phyloP scores from a whole-genome alignment of 441 rosid species.

The Monsonia emarginata region DNA sequence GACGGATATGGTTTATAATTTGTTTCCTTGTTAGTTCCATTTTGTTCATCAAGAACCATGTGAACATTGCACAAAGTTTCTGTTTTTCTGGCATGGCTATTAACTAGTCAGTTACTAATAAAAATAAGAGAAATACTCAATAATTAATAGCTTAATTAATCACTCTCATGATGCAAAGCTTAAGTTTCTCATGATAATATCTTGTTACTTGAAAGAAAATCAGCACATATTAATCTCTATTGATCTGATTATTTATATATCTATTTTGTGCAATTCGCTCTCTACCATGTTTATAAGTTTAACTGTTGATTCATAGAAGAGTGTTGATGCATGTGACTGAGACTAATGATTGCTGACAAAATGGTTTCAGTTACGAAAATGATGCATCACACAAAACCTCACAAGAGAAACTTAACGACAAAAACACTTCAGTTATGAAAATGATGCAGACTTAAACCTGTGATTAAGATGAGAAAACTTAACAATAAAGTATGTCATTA shows the following conservation, averaged over 20 bases:
- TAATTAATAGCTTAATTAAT: neutral
- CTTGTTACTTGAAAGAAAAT: neutral
- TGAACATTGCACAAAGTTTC: neutral
- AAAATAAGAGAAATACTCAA: neutral
- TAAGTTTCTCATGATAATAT: neutral
- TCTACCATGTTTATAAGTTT: neutral
- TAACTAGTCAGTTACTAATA: neutral
- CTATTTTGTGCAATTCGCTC: neutral
- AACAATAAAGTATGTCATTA: neutral
- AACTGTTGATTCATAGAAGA: neutral
- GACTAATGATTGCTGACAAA: neutral
- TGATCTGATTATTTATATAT: neutral
- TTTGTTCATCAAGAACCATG: neutral
- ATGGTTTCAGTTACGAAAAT: neutral
- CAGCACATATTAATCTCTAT: neutral
- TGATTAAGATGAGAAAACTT: neutral
- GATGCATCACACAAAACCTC: neutral
- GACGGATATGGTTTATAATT: neutral
- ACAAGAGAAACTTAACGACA: neutral
- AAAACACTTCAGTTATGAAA: neutral
- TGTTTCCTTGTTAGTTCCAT: neutral
- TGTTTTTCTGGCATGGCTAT: neutral
- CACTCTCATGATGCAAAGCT: neutral
- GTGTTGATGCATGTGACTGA: no score
- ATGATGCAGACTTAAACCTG: neutral